Evolutionary conservation across 306 rosid genomes (phyloP).

Genomic region (Vigna radiata): DNA sequence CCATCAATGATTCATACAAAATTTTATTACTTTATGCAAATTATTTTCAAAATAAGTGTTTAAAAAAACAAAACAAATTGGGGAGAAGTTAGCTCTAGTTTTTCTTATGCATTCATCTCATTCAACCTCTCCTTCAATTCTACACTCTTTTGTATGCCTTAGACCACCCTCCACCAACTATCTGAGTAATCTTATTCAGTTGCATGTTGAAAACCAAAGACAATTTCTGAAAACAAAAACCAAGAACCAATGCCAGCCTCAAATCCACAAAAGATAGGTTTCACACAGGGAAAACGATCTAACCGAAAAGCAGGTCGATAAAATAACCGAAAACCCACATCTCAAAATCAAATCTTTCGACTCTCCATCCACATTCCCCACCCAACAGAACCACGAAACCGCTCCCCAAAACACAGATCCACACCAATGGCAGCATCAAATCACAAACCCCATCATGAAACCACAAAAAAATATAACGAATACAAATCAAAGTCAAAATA

Average conservation of each 20-base stretch:
- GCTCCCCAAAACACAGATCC: constrained; percentile 40
- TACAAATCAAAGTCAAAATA: too few species aligned
- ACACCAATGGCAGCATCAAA: constrained; percentile 1
- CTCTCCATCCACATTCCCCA: constrained; percentile 33
- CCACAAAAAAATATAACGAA: neutral
- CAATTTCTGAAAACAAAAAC: neutral
- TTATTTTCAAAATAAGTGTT: neutral
- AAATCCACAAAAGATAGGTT: neutral
- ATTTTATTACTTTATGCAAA: neutral
- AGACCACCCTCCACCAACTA: neutral
- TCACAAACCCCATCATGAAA: neutral
- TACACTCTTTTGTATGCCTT: neutral
- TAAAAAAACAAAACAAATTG: neutral
- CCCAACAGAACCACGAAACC: neutral
- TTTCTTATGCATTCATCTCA: neutral
- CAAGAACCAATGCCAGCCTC: too few species aligned
- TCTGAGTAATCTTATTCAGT: neutral
- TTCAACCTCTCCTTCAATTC: neutral
- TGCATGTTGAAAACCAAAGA: neutral
- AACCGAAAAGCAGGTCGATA: constrained; percentile 10
- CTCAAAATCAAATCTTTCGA: constrained; percentile 8
- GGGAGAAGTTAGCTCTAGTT: neutral
- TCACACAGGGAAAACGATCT: neutral
- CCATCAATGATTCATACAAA: neutral
- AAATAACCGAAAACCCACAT: constrained; percentile 33